Base-by-base conservation (phyloP, 345 rosid genomes). In the Gossypium ekmanianum region DNA sequence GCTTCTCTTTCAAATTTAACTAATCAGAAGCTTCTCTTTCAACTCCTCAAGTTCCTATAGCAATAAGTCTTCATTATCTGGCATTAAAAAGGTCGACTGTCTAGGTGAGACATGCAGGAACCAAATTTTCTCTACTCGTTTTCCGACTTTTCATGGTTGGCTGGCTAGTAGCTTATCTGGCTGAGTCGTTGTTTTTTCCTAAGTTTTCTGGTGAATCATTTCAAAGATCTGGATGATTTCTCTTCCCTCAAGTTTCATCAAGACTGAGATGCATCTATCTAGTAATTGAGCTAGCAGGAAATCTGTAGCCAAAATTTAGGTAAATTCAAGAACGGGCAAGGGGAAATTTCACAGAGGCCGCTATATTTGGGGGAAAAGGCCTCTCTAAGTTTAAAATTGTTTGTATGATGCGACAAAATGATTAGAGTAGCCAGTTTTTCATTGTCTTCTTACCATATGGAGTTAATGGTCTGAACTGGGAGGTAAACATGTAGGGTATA, bases 131-230 rank as follows among this genome's bases (percentile, higher is more conserved):
- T 11, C n/a, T 66, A 68, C 57, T 13, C 14, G 29, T 48, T 45
- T 68, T 26, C 58, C 43, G 50, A 48, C 34, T 48, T 68, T 68
- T 7, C 13, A 18, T 34, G 62, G 34, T 51, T 24, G 62, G n/a
- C 41, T 20, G 11, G 68, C 76, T 73, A 39, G 67, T 47, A 18
- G 66, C 69, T 72, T 63, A 29, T 64, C 68, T 55, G 26, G 72
- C 26, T 72, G 64, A 62, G 51, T 48, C 54, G 7, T 71, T 16
- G 7, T 24, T 2, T 55, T 29, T 2, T 14, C 22, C 61, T 12
- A 16, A 71, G 61, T 63, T 72, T 45, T 48, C 61, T 11, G 66
- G 24, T 62, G 70, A 77, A 27, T 45, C 26, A 29, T 48, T 64
- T 69, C 11, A 17, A 62, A 43, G 70, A 17, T 55, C 39, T 17